Conservation (phyloP, 805 yeast species). For the Ogataea trehaloabstinens region DNA sequence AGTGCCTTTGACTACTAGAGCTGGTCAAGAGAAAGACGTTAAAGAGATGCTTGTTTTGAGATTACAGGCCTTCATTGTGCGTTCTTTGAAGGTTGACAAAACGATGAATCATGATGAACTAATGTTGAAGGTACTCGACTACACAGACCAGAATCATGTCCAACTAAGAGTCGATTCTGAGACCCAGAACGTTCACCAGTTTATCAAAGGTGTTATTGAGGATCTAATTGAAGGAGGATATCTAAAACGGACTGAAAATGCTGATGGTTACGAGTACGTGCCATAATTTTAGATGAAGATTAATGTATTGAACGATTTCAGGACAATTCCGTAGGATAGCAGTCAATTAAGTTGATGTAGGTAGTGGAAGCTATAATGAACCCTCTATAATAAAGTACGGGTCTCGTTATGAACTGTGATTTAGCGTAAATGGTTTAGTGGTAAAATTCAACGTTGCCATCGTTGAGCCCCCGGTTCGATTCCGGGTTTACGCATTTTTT, state of each 20-base stretch:
- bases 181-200: constrained; percentile 7
- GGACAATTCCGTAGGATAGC: too few species aligned
- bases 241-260: constrained; percentile 22
- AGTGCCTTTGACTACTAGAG: constrained; percentile 2
- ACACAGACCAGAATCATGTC: constrained; percentile 6
- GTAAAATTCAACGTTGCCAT: constrained; percentile 27
- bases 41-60: constrained; percentile 12
- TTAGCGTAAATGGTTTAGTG: constrained; percentile 27
- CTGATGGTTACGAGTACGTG: constrained; percentile 14
- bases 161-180: constrained; percentile 1
- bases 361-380: too few species aligned
- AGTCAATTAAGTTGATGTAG: too few species aligned
- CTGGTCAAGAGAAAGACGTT: constrained; percentile 1
- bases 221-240: constrained; percentile 36
- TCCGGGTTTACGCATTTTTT: constrained; percentile 24
- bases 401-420: too few species aligned
- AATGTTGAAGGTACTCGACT: constrained; percentile 30
- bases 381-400: too few species aligned
- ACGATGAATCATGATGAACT: constrained; percentile 29
- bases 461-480: constrained; percentile 28
- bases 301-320: too few species aligned
- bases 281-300: constrained; percentile 8
- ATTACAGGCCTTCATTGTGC: constrained; percentile 16
- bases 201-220: constrained; percentile 33
- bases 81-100: constrained; percentile 33